Base-by-base conservation (phyloP, 2,329 filamentous ascomycete genomes). In the Penicillium sp. region DNA sequence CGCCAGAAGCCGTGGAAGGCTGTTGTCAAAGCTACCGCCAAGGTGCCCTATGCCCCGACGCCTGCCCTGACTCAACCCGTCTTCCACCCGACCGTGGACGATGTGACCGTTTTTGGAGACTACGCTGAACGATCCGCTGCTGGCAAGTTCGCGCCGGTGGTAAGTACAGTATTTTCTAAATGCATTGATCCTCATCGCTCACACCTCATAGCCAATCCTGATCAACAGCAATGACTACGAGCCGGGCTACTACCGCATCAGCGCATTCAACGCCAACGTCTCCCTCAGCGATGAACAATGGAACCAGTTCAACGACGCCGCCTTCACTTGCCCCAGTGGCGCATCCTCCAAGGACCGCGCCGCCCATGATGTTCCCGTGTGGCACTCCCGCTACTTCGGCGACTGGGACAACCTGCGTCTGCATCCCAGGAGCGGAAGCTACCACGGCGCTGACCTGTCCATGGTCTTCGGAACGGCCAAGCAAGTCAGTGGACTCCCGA, bases 391-490 rank as follows among this genome's bases (percentile, higher is more conserved):
- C 18, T 75, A 72, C 48, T 61, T 69, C 33, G 71, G 64, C 13
- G 70, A 74, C 46, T 76, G 70, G 68, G 45, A 66, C 18, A 75
- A 73, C 39, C 67, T 68, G 1, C 59, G 68, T 0, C 55, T 75
- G 15, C 72, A 68, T 37, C 59, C 62, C 0, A 62, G 57, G 4
- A 72, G 68, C 27, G 69, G 69, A 3, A 69, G 70, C 0, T 76
- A 74, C 44, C 72, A 75, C 33, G 73, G 69, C 0, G 61, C 62
- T 1, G 71, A 73, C 20, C 35, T 73, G 35, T 64, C 70, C 39
- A 72, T 73, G 64, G 54, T 72, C 11, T 72, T 72, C 40, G 68
- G 69, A 1, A 65, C 57, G 2, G 64, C 63, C 0, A 56, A 39
- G 2, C 59, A 63, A 14, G 61, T 70, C 27, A 68, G 62, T 32